Percentiles rank a stretch among this genome's conserved stretches.
Evolutionary conservation across 805 yeast species (phyloP).

Genomic region (Starmerella stellata): DNA sequence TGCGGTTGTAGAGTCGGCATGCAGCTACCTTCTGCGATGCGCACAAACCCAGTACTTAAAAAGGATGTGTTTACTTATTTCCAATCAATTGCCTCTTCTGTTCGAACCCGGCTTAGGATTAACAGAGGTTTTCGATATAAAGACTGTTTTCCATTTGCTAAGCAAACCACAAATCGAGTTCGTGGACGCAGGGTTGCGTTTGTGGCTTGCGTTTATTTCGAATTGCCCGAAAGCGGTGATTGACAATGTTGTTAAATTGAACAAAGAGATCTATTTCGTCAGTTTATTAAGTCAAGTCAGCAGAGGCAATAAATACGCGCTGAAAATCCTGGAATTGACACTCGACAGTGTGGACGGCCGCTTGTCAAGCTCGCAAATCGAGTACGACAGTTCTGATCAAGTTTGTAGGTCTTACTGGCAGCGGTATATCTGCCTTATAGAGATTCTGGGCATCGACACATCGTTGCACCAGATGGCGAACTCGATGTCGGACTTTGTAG

Average conservation of each 20-base stretch:
- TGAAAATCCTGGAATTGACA: conserved; percentile 47
- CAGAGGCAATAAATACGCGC: conserved; percentile 31
- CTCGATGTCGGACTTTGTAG: conserved; percentile 44
- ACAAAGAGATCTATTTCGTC: conserved; percentile 5
- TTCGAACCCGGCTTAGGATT: neutral
- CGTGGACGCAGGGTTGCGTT: conserved; percentile 6
- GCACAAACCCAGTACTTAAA: too few relatives aligned
- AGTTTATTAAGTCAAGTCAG: conserved; percentile 3
- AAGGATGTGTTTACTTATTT: too few relatives aligned
- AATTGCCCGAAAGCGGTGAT: neutral
- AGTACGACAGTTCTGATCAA: conserved; percentile 25
- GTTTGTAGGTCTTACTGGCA: conserved; percentile 40
- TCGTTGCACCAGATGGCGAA: conserved; percentile 75
- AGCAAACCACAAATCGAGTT: neutral
- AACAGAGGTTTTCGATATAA: neutral
- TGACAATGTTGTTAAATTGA: neutral
- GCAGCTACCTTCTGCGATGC: too few relatives aligned
- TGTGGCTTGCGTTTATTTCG: conserved; percentile 8
- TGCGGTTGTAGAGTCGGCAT: too few relatives aligned
- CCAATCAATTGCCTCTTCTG: neutral
- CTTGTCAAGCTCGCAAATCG: conserved; percentile 27
- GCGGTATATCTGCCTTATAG: conserved; percentile 54
- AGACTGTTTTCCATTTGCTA: neutral
- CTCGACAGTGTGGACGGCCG: conserved; percentile 26
- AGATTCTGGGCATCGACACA: conserved; percentile 67